Percentiles rank a stretch among this genome's conserved stretches.
phyloP scores from a whole-genome alignment of 1,139 yeast species.

The Debaryomyces coudertii region DNA sequence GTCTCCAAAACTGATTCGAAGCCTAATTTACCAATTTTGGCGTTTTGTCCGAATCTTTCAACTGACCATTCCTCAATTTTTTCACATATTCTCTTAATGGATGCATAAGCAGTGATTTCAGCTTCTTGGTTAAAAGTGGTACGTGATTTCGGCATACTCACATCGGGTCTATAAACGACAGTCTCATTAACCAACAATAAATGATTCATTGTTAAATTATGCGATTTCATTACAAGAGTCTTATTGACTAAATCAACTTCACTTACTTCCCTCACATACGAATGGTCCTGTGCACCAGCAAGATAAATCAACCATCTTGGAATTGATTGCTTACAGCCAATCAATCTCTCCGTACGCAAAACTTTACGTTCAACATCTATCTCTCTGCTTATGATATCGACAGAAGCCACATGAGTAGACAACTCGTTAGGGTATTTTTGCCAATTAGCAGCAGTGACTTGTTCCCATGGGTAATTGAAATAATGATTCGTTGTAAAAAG shows the following conservation, averaged over 20 bases:
- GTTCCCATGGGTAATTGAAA: slow-evolving; percentile 88
- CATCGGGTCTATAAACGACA: slow-evolving; percentile 76
- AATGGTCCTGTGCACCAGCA: slow-evolving; percentile 73
- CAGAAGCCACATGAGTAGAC: slow-evolving; percentile 93
- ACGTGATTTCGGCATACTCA: slow-evolving; percentile 43
- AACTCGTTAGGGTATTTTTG: slow-evolving; percentile 91
- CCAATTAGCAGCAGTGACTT: slow-evolving; percentile 97
- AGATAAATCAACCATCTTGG: slow-evolving; percentile 79
- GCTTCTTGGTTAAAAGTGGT: slow-evolving; percentile 84
- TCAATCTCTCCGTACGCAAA: slow-evolving; percentile 80
- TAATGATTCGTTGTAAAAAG: slow-evolving; percentile 69
- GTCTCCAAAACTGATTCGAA: slow-evolving; percentile 75
- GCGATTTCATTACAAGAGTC: slow-evolving; percentile 79
- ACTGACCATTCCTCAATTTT: slow-evolving; percentile 92
- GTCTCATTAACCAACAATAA: slow-evolving; percentile 82
- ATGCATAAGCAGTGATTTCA: slow-evolving; percentile 82
- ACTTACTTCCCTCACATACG: slow-evolving; percentile 87
- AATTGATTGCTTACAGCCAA: slow-evolving; percentile 85
- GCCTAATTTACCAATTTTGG: slow-evolving; percentile 76
- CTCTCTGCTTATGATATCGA: slow-evolving; percentile 80
- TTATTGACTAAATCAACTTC: slow-evolving; percentile 71
- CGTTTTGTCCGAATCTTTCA: slow-evolving; percentile 86
- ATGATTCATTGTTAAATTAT: slow-evolving; percentile 81
- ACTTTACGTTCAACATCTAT: slow-evolving; percentile 57
- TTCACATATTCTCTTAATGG: slow-evolving; percentile 69